A percentile compares a stretch with the other conserved stretches of the same genome.
Conservation (phyloP, 495 filamentous ascomycete species). For the Neurospora sp. region DNA sequence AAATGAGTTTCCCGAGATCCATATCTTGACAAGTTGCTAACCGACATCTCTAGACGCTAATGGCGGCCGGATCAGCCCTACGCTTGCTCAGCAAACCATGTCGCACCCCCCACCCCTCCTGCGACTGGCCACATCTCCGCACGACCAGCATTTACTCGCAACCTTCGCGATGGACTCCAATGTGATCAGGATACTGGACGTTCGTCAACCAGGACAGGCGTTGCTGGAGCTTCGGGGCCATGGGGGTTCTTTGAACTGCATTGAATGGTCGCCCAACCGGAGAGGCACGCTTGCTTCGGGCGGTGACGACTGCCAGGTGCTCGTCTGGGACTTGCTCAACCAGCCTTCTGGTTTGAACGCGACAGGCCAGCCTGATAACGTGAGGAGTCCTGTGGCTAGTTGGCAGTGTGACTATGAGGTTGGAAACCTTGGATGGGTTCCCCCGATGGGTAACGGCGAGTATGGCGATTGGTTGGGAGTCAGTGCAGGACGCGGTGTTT, state of each 20-base stretch:
- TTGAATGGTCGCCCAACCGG: slow-evolving; percentile 88
- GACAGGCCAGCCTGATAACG: slow-evolving; percentile 42
- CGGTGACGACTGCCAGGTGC: slow-evolving; percentile 80
- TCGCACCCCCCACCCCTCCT: slow-evolving; percentile 76
- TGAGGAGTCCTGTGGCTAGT: slow-evolving; percentile 61
- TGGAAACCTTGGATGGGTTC: slow-evolving; percentile 89
- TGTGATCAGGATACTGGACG: slow-evolving; percentile 89
- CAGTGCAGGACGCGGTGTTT: slow-evolving; percentile 80
- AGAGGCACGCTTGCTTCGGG: slow-evolving; percentile 86
- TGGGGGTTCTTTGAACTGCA: slow-evolving; percentile 71
- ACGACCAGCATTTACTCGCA: slow-evolving; percentile 89
- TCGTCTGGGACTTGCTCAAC: slow-evolving; percentile 89
- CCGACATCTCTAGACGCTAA: slow-evolving; percentile 24
- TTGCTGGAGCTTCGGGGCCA: slow-evolving; percentile 93
- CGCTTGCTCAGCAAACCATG: slow-evolving; percentile 59
- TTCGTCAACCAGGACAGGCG: slow-evolving; percentile 92
- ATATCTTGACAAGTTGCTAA: slow-evolving; percentile 8
- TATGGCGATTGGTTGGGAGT: slow-evolving; percentile 92
- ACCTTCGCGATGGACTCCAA: slow-evolving; percentile 93
- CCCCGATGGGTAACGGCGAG: slow-evolving; percentile 60
- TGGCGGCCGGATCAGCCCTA: slow-evolving; percentile 50
- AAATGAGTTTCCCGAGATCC: too few relatives aligned
- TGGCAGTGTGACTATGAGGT: slow-evolving; percentile 98
- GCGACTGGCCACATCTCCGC: slow-evolving; percentile 84
- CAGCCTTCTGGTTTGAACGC: slow-evolving; percentile 33